A percentile compares a stretch with the other conserved stretches of the same genome.
Evolutionary conservation across 768 basidiomycete species (phyloP).

Genomic region (Mycena leptocephala): DNA sequence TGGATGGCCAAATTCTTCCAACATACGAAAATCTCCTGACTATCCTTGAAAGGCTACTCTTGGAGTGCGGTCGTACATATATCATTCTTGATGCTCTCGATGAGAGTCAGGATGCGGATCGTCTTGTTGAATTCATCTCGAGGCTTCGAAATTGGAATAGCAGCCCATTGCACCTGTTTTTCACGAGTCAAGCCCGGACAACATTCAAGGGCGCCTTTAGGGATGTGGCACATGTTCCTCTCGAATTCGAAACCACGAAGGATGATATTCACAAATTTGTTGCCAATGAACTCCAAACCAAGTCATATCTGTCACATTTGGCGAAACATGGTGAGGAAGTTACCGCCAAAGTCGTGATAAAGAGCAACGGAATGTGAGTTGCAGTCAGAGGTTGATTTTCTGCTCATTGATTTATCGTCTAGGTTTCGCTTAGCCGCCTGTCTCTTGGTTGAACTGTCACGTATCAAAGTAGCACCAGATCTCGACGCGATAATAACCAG

Average conservation of each 20-base stretch:
- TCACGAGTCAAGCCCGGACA: background rate
- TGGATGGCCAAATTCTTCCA: background rate
- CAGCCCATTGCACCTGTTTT: background rate
- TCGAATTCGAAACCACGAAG: background rate
- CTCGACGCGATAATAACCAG: background rate
- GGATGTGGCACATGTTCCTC: background rate
- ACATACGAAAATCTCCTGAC: background rate
- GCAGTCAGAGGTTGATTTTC: background rate
- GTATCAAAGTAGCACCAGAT: background rate
- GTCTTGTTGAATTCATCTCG: background rate
- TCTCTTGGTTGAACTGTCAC: background rate
- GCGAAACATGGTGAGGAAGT: background rate
- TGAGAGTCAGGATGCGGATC: background rate
- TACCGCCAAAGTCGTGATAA: background rate
- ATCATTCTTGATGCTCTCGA: background rate
- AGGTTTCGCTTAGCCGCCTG: background rate
- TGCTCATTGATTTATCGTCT: too few relatives aligned
- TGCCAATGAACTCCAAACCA: background rate
- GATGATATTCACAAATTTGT: background rate
- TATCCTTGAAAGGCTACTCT: background rate
- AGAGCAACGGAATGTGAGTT: conserved; percentile 3
- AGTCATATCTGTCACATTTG: background rate
- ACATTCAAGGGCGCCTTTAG: background rate
- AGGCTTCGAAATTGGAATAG: background rate
- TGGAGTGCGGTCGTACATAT: background rate